A percentile compares a stretch with the other conserved stretches of the same genome.
These are phyloP conservation scores for Aechmea fasciata DNA, from an alignment of 176 grass and related monocot species.

Conservation along the genomic window DNA sequence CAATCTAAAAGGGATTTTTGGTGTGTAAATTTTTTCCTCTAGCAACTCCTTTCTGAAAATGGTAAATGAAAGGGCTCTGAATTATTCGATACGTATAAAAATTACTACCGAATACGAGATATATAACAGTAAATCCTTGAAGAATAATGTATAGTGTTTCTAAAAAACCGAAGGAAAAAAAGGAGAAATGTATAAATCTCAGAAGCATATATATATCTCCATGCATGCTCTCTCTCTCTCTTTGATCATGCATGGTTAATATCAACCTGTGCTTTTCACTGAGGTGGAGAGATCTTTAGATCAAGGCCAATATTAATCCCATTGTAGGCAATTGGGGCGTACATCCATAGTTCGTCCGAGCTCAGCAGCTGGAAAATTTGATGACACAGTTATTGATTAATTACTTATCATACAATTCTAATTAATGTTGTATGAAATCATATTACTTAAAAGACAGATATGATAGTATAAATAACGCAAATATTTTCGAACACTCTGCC, in stretches of 20 bases:
- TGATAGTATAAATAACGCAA: neutral
- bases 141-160: too few relatives aligned
- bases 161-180: too few relatives aligned
- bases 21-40: neutral
- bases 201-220: neutral
- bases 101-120: neutral
- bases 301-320: slow-evolving; percentile 72
- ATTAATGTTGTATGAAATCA: neutral
- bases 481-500: too few relatives aligned
- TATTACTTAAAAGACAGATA: neutral
- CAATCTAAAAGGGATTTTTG: neutral
- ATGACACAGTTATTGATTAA: neutral
- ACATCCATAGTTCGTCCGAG: slow-evolving; percentile 82
- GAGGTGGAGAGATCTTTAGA: slow-evolving; percentile 37
- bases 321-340: slow-evolving; percentile 69
- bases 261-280: slow-evolving; percentile 8
- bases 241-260: neutral
- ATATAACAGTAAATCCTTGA: too few relatives aligned
- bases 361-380: slow-evolving; percentile 50
- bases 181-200: neutral
- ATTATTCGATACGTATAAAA: neutral
- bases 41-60: neutral
- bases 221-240: neutral
- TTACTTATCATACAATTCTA: neutral
- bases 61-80: neutral